These are phyloP conservation scores for Trypanosoma rangeli DNA, from an alignment of 208 protist genomes.

Conservation along the genomic window DNA sequence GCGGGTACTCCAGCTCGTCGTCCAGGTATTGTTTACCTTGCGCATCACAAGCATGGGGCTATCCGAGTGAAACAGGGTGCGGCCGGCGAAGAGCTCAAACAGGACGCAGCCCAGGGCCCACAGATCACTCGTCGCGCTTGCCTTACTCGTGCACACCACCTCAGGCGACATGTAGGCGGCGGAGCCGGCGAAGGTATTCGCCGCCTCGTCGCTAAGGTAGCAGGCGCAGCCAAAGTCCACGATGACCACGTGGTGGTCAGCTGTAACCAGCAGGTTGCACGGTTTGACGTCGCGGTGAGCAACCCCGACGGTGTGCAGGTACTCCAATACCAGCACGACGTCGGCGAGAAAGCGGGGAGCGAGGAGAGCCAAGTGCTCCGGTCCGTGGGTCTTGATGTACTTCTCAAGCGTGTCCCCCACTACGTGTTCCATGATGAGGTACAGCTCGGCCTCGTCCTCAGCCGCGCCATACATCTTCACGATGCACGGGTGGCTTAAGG, in stretches of 20 bases:
- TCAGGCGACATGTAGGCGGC: conserved; percentile 81
- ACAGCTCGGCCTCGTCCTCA: conserved; percentile 51
- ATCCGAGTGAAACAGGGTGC: conserved; percentile 51
- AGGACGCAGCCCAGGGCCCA: conserved; percentile 83
- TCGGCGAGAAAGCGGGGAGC: conserved; percentile 79
- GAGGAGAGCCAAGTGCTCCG: conserved; percentile 51
- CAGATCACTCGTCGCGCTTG: conserved; percentile 75
- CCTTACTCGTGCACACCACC: conserved; percentile 51
- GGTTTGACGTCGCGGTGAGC: conserved; percentile 88
- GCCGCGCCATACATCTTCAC: conserved; percentile 67
- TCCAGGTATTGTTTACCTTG: conserved; percentile 46
- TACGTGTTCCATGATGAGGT: conserved; percentile 81
- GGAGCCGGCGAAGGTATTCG: conserved; percentile 65
- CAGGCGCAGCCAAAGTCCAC: conserved; percentile 85
- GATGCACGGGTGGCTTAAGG: conserved; percentile 67
- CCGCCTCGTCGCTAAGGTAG: conserved; percentile 42
- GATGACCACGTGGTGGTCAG: conserved; percentile 69
- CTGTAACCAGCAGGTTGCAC: conserved; percentile 77
- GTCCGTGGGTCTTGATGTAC: conserved; percentile 55
- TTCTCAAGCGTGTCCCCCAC: conserved; percentile 64
- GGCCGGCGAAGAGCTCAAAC: conserved; percentile 66
- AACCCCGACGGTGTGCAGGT: conserved; percentile 63
- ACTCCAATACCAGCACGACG: conserved; percentile 78
- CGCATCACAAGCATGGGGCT: conserved; percentile 65
- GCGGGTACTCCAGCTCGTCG: conserved; percentile 30